Base-by-base conservation (phyloP, 179 eudicot genomes). In the Sideroxylon spinosum region DNA sequence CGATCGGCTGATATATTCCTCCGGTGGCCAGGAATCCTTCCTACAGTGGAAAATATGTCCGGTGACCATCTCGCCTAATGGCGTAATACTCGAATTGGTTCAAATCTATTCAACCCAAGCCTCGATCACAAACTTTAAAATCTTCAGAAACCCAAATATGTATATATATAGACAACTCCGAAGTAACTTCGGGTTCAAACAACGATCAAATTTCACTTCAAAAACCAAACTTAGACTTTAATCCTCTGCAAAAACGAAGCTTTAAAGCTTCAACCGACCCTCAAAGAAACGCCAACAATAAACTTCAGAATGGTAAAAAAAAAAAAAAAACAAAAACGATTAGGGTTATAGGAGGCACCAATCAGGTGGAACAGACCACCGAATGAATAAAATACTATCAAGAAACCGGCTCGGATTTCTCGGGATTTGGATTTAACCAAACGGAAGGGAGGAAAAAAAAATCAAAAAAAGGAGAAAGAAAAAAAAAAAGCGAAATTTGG, bases 1-100 rank as follows among this genome's bases (percentile, higher is more conserved):
- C 29, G 81, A 61, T 73, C 85, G 82, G 84, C 80, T 88, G 61
- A 95, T 84, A 82, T 92, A 95, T 80, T 94, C 99, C 75, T 92
- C 91, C 0, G 98, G 92, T 60, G 99, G 97, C 99, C 99, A 95
- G 46, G 99, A 90, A 84, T 80, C 88, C 89, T 86, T 95, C 80
- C 85, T 93, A 81, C 83, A 83, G 44, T 92, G 97, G 82, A 93
- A 93, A 61, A 95, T 75, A 25, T 88, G 89, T 17, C 92, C 94
- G 32, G 85, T 74, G 73, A 95, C 95, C 98, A 95, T 91, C 56
- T 79, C 82, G 64, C 71, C 81, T 46, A 74, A 37, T 73, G 4
- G 44, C 10, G 11, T 9, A 22, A 10, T 52, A 6, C 32, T 28
- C 53, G 28, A 76, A 53, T 7, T 26, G 7, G 20, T 17, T 67